Conservation (phyloP, 805 yeast species). For the Candida saitoana region DNA sequence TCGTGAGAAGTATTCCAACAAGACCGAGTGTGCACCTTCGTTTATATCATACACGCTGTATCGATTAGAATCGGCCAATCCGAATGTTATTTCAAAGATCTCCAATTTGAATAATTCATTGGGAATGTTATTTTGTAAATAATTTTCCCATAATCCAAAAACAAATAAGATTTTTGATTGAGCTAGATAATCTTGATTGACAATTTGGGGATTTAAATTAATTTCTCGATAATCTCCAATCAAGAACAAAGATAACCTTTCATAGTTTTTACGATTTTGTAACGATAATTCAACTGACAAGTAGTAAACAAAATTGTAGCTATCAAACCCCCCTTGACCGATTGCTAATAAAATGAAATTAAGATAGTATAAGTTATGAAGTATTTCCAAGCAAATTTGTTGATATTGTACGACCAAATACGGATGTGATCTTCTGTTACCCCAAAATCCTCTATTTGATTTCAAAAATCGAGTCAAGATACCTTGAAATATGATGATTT, state of each 20-base stretch:
- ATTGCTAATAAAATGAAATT: constrained; percentile 49
- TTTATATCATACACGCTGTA: constrained; percentile 29
- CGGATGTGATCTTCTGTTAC: not conserved
- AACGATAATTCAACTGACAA: constrained; percentile 40
- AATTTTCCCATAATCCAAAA: constrained; percentile 46
- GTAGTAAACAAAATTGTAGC: constrained; percentile 57
- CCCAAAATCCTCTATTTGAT: not conserved
- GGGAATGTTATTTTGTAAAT: constrained; percentile 26
- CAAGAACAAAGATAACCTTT: constrained; percentile 27
- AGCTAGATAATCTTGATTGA: constrained; percentile 24
- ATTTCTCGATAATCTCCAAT: constrained; percentile 33
- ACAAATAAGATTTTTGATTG: constrained; percentile 42
- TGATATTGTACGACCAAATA: constrained; percentile 12
- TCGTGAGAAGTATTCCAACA: constrained; percentile 33
- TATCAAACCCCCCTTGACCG: constrained; percentile 63
- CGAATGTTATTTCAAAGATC: constrained; percentile 29
- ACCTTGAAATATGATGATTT: constrained; percentile 50
- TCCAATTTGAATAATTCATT: constrained; percentile 18
- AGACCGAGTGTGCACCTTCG: constrained; percentile 65
- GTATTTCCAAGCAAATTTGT: constrained; percentile 22
- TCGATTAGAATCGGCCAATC: constrained; percentile 24
- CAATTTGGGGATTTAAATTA: constrained; percentile 22
- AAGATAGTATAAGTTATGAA: constrained; percentile 40
- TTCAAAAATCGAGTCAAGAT: constrained; percentile 34
- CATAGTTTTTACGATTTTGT: constrained; percentile 23